Evolutionary conservation across 495 filamentous ascomycete species (phyloP).

Genomic region (Neurospora africana): DNA sequence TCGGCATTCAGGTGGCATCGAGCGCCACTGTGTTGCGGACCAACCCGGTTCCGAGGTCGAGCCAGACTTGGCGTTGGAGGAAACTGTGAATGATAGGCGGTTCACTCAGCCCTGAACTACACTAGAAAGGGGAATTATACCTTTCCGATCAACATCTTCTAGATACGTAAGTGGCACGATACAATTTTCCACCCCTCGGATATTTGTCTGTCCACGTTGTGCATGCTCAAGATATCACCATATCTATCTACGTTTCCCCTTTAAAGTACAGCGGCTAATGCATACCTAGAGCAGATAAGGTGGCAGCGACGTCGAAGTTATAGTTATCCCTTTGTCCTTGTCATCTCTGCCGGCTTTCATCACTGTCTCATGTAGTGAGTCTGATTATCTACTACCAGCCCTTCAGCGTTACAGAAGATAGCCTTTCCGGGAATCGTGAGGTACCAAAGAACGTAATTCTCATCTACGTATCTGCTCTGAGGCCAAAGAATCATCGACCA

Average conservation of each 20-base stretch:
- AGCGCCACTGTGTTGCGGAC: neutral
- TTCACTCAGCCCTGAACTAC: neutral
- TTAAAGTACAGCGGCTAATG: neutral
- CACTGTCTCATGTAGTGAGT: neutral
- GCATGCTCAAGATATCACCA: neutral
- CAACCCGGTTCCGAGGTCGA: neutral
- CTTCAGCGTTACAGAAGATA: neutral
- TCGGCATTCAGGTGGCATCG: neutral
- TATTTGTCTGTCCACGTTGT: neutral
- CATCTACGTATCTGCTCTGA: neutral
- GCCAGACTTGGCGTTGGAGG: neutral
- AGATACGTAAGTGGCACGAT: conserved; percentile 1
- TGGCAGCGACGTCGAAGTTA: neutral
- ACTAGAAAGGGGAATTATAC: neutral
- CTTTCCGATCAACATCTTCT: conserved; percentile 1
- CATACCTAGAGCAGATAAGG: neutral
- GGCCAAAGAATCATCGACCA: neutral
- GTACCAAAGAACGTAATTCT: neutral
- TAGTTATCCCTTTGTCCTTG: neutral
- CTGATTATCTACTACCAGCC: neutral
- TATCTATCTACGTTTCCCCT: neutral
- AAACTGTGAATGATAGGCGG: neutral
- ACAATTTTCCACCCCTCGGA: neutral
- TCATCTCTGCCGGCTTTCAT: neutral
- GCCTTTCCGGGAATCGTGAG: neutral